Conservation (phyloP, 2,329 filamentous ascomycete species). For the Pseudocercospora fuligena region DNA sequence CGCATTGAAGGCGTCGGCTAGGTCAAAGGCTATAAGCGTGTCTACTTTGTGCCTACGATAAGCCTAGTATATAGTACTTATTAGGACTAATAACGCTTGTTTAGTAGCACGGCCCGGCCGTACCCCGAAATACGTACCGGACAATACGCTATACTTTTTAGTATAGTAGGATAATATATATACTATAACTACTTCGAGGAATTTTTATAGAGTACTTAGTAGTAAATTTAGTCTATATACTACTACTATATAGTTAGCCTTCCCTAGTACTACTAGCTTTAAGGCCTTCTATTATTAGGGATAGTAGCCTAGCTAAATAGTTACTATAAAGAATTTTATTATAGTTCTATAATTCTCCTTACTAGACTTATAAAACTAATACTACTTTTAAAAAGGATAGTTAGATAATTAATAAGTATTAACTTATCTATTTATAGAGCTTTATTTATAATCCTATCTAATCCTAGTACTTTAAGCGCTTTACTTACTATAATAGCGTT, state of each 20-base stretch:
- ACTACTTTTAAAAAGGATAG: background rate
- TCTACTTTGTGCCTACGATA: too few species aligned
- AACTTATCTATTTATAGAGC: background rate
- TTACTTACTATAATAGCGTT: background rate
- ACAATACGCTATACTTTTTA: too few species aligned
- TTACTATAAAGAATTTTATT: background rate
- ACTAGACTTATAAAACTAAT: background rate
- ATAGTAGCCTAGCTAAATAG: background rate
- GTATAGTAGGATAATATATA: too few species aligned
- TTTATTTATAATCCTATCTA: slow-evolving; percentile 5
- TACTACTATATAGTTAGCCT: background rate
- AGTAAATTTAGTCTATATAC: background rate
- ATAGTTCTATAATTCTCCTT: background rate
- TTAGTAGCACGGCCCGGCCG: background rate
- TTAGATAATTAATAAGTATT: background rate
- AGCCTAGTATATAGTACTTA: background rate
- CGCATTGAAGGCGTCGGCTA: too few species aligned
- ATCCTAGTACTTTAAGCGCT: slow-evolving; percentile 7
- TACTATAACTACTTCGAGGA: too few species aligned
- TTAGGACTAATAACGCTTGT: background rate
- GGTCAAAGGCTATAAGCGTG: too few species aligned
- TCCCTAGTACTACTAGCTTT: background rate
- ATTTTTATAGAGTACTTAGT: too few species aligned
- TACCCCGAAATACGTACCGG: background rate
- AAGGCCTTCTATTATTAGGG: background rate